Evolutionary conservation across 140 eudicot species (phyloP).

Genomic region (Cichorium intybus): DNA sequence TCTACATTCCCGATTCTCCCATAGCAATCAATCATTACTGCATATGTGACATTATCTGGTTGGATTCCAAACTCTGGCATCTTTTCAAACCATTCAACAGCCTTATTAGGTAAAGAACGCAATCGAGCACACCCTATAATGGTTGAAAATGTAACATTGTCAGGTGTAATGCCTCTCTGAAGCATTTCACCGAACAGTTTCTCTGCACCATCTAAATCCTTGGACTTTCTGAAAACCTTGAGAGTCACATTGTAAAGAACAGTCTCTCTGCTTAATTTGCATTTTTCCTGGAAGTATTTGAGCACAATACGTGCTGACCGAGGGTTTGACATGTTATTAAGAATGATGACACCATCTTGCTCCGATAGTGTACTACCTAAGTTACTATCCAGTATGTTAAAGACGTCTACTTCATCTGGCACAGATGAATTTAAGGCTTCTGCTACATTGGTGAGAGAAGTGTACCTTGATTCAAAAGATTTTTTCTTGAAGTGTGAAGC

Average conservation of each 20-base stretch:
- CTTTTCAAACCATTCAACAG: slow-evolving; percentile 82
- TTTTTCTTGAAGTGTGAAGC: slow-evolving; percentile 46
- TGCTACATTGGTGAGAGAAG: slow-evolving; percentile 44
- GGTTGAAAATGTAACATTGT: slow-evolving; percentile 73
- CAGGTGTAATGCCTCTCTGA: slow-evolving; percentile 63
- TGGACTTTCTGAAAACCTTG: slow-evolving; percentile 64
- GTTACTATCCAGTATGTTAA: slow-evolving; percentile 24
- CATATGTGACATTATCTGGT: slow-evolving; percentile 66
- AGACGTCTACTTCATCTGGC: slow-evolving; percentile 38
- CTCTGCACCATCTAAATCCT: slow-evolving; percentile 59
- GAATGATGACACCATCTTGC: slow-evolving; percentile 60
- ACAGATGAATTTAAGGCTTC: slow-evolving; percentile 49
- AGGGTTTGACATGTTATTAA: slow-evolving; percentile 66
- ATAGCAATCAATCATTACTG: slow-evolving; percentile 77
- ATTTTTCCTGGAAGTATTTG: slow-evolving; percentile 41
- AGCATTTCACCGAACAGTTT: slow-evolving; percentile 68
- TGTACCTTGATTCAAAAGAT: slow-evolving; percentile 62
- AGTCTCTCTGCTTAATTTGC: slow-evolving; percentile 33
- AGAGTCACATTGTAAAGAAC: slow-evolving; percentile 66
- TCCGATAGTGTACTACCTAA: slow-evolving; percentile 47
- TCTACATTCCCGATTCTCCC: slow-evolving; percentile 65
- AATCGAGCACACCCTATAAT: slow-evolving; percentile 68
- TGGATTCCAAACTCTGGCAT: slow-evolving; percentile 53
- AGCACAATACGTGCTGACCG: slow-evolving; percentile 39
- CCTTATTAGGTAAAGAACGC: slow-evolving; percentile 55